phyloP scores from a whole-genome alignment of 208 protist genomes.

The Acanthamoeba culbertsoni region DNA sequence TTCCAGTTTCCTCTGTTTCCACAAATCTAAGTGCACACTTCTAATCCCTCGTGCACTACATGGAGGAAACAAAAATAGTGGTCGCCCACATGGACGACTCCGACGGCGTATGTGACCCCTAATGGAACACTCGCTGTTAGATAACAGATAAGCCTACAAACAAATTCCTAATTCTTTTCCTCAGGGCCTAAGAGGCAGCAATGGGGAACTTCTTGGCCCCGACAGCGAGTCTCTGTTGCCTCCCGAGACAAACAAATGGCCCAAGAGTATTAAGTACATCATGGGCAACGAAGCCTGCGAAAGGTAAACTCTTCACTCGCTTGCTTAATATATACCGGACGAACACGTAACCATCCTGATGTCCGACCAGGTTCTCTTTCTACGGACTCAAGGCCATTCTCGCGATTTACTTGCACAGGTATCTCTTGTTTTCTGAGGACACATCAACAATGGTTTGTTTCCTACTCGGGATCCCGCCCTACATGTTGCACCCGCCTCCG shows the following conservation, averaged over 20 bases:
- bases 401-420: slow-evolving; percentile 61
- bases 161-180: too few species aligned
- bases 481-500: background rate
- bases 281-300: slow-evolving; percentile 72
- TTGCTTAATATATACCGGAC: background rate
- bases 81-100: slow-evolving; percentile 6
- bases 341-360: background rate
- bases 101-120: too few species aligned
- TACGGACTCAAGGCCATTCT: slow-evolving; percentile 61
- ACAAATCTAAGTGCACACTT: background rate
- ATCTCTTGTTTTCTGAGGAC: slow-evolving; percentile 46
- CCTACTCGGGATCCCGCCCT: too few species aligned
- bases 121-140: too few species aligned
- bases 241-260: slow-evolving; percentile 20
- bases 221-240: background rate
- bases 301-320: slow-evolving; percentile 4
- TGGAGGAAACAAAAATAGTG: background rate
- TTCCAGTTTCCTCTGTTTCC: background rate
- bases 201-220: background rate
- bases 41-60: background rate
- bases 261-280: slow-evolving; percentile 60
- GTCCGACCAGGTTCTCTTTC: slow-evolving; percentile 15
- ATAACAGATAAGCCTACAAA: too few species aligned
- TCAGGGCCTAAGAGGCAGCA: background rate
- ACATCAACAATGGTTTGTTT: background rate